phyloP scores from a whole-genome alignment of 176 grass and related monocot species.

The Hsuehochloa calcarea region DNA sequence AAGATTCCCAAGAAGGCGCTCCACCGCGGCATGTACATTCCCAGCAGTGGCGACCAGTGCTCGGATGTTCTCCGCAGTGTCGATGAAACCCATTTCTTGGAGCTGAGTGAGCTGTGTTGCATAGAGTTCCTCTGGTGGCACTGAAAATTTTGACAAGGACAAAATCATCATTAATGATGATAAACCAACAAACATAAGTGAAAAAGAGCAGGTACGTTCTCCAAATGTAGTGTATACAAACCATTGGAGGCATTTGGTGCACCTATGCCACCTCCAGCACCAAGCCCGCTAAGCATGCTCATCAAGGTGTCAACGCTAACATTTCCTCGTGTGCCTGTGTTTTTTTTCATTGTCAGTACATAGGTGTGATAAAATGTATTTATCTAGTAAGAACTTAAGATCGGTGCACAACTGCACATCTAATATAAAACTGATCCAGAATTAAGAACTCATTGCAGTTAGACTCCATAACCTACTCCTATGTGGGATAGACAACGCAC shows the following conservation, averaged over 20 bases:
- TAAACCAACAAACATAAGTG: neutral
- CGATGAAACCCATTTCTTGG: slow-evolving; percentile 95
- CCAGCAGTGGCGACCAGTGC: slow-evolving; percentile 79
- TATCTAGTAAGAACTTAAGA: slow-evolving; percentile 6
- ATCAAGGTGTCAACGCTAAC: slow-evolving; percentile 71
- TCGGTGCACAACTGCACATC: neutral
- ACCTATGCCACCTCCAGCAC: slow-evolving; percentile 67
- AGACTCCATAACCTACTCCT: neutral
- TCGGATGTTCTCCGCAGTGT: slow-evolving; percentile 79
- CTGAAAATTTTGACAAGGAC: slow-evolving; percentile 43
- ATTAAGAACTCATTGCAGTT: neutral
- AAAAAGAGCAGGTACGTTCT: neutral
- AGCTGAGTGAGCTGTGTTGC: slow-evolving; percentile 90
- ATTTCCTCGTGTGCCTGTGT: slow-evolving; percentile 51
- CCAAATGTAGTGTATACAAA: slow-evolving; percentile 28
- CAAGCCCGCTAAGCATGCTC: slow-evolving; percentile 94
- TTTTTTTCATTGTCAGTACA: neutral
- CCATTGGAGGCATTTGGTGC: slow-evolving; percentile 68
- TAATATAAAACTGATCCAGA: slow-evolving; percentile 19
- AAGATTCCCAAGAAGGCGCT: slow-evolving; percentile 83
- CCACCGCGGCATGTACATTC: slow-evolving; percentile 91
- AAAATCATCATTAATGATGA: neutral
- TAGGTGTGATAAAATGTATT: neutral
- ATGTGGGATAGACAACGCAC: neutral
- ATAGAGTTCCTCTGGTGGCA: slow-evolving; percentile 83